Evolutionary conservation across 768 basidiomycete genomes (phyloP).

Genomic region (Pluteus cervinus): DNA sequence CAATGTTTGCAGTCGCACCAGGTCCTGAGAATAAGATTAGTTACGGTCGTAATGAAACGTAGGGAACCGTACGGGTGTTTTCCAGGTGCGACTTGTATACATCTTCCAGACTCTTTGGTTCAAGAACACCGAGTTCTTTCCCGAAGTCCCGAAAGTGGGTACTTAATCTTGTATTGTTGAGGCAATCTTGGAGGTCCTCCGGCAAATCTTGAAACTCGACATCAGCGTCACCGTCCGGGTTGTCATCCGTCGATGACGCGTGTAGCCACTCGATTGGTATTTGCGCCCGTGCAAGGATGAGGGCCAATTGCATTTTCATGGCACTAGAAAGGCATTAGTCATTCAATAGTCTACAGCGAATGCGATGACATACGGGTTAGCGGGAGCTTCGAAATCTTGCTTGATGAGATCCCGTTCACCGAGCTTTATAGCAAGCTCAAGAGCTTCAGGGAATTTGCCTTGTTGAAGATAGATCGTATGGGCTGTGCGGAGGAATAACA

Average conservation of each 20-base stretch:
- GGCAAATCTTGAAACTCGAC: constrained; percentile 60
- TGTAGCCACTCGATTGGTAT: constrained; percentile 88
- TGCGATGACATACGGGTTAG: constrained; percentile 62
- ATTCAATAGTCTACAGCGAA: background rate
- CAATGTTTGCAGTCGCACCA: constrained; percentile 68
- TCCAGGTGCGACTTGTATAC: constrained; percentile 97
- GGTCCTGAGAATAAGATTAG: constrained; percentile 36
- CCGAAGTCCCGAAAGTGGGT: constrained; percentile 85
- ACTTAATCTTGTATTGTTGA: constrained; percentile 84
- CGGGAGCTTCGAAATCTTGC: constrained; percentile 85
- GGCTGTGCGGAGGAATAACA: constrained; percentile 81
- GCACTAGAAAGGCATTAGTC: constrained; percentile 32
- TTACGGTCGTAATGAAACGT: background rate
- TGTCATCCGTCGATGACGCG: constrained; percentile 41
- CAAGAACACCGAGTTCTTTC: constrained; percentile 85
- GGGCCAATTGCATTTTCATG: constrained; percentile 95
- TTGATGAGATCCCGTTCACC: constrained; percentile 75
- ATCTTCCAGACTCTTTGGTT: constrained; percentile 90
- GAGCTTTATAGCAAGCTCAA: constrained; percentile 80
- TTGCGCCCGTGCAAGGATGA: constrained; percentile 88
- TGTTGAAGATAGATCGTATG: constrained; percentile 86
- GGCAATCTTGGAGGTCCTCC: constrained; percentile 78
- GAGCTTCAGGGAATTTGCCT: constrained; percentile 85
- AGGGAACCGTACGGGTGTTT: constrained; percentile 56
- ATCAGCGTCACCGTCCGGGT: constrained; percentile 48